Evolutionary conservation across 306 rosid genomes (phyloP), one percentile per base, ranked within the genome.

Genomic region (Dryas drummondii): DNA sequence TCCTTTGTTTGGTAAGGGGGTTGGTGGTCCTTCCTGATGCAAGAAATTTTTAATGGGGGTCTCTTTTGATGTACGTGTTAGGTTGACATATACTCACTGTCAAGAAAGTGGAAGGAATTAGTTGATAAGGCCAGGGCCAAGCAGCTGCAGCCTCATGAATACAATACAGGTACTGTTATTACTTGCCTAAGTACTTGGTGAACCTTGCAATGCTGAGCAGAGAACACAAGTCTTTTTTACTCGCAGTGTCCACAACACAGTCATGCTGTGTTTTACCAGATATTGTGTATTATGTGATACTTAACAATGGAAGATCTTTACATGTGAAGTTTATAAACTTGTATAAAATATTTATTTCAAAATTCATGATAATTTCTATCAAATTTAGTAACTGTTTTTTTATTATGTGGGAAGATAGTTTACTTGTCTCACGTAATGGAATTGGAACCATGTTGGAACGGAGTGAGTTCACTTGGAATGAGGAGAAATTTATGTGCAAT

Each of bases 71-170:
- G 55, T 75, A 22, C 0, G 22, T 76, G 59, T 46, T 82, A 96
- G 99, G 81, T 85, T 75, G 99, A 96, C 77, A 84, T 96, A 58
- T 96, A 96, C 82, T 74, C 99, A 49, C 75, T 96, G 84, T 92
- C 99, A 47, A 88, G 98, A 86, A 92, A 96, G 79, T 96, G 99
- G 99, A 92, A 89, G 83, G 98, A 92, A 67, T 87, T 96, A 80
- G 99, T 92, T 52, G 99, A 92, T 15, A 96, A 92, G 86, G 99
- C 97, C 73, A 78, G 96, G 69, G 93, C 98, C 76, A 96, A 96
- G 92, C 99, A 96, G 86, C 78, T 96, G 84, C 99, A 89, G 62
- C 97, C 97, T 86, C 92, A 89, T 32, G 98, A 96, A 75, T 92
- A 92, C 74, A 90, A 52, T 79, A 82, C 97, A 56, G 99, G 99